Base-by-base conservation (phyloP, 2,329 filamentous ascomycete species). In the Oidium heveae region DNA sequence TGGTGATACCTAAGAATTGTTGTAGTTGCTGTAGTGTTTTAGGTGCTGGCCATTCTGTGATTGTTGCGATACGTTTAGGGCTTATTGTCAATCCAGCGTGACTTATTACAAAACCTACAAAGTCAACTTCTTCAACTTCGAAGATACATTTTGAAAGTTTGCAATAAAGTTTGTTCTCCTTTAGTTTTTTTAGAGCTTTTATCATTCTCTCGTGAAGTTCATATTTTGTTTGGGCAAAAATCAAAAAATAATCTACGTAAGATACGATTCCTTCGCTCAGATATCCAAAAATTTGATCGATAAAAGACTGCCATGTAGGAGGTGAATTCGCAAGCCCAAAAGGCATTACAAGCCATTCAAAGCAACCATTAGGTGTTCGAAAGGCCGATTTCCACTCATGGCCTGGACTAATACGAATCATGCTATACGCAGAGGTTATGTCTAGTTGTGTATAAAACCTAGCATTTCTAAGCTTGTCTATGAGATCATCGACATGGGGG, bases 101-200 rank as follows among this genome's bases (percentile, higher is more conserved):
- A 22, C 16, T 16, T 41, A 52, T 41, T 18, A 52, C 20, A 52
- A 52, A 52, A 24, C 33, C 50, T 22, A 52, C 24, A 28, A 52
- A 39, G 24, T 52, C 34, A 15, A 52, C 50, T 41, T 52, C 50
- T 24, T 37, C 34, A 4, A 37, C 16, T 34, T 52, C 49, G 37
- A 52, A 52, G 22, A 33, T 28, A 20, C 49, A 52, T 52, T 52
- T 52, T n/a, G 32, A 37, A 34, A 52, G 49, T 52, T 52, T 52
- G 5, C 49, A 52, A 52, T 52, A 52, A 13, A 36, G 32, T 33
- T 37, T 52, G 49, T 52, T 52, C 37, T 52, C 24, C 16, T 28
- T 52, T 10, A 52, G 32, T 52, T 24, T 52, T 16, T 37, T 36
- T 8, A 52, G 49, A 16, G 37, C 49, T 8, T n/a, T 20, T n/a